A percentile compares a stretch with the other conserved stretches of the same genome.
Conservation (phyloP, 1,139 yeast species). For the Zygotorulaspora mrakii region DNA sequence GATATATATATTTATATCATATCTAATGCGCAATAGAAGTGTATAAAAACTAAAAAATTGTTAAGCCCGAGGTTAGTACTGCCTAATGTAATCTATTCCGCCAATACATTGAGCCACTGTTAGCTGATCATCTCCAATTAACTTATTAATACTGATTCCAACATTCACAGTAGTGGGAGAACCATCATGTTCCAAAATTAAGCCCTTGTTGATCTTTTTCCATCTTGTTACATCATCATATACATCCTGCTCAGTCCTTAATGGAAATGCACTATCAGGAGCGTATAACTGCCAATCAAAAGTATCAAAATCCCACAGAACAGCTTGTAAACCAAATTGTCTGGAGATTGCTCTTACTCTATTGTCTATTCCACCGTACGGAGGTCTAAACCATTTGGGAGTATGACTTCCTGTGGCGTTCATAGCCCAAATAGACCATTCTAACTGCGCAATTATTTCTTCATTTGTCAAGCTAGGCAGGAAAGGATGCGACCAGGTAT, state of each 20-base stretch:
- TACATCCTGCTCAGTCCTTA: conserved; percentile 50
- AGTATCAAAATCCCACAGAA: conserved; percentile 88
- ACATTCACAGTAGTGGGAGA: conserved; percentile 61
- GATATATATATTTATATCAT: conserved; percentile 1
- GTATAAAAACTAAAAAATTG: background rate
- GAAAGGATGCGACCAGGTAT: conserved; percentile 90
- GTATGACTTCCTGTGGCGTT: conserved; percentile 85
- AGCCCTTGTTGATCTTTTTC: conserved; percentile 49
- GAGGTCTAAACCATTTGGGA: conserved; percentile 96
- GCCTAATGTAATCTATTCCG: conserved; percentile 44
- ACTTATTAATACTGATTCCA: conserved; percentile 54
- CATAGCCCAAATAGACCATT: conserved; percentile 98
- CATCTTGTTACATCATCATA: conserved; percentile 53
- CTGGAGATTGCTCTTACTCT: conserved; percentile 74
- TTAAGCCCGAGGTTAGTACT: conserved; percentile 12
- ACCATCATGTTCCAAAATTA: conserved; percentile 84
- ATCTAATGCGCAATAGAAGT: background rate
- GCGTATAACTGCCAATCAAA: conserved; percentile 80
- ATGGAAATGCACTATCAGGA: conserved; percentile 24
- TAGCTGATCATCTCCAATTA: conserved; percentile 55
- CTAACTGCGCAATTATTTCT: conserved; percentile 78
- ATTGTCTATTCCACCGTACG: conserved; percentile 91
- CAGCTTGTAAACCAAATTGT: conserved; percentile 84
- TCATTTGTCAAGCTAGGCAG: conserved; percentile 75
- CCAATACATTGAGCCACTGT: conserved; percentile 85